phyloP scores from a whole-genome alignment of 1,139 yeast species.

The Hanseniaspora sp. region DNA sequence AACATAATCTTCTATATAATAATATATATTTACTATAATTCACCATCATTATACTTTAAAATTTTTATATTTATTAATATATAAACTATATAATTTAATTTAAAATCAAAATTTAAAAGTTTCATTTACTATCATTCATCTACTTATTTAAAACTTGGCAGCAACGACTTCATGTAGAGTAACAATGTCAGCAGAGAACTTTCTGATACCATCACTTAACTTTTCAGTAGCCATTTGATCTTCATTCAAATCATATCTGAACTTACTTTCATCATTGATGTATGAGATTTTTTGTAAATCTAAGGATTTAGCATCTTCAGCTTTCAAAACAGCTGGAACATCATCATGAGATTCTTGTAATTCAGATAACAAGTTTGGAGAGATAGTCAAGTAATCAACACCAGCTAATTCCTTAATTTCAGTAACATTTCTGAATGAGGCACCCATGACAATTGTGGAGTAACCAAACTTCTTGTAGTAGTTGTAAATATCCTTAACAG shows the following conservation, averaged over 20 bases:
- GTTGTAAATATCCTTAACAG: slow-evolving; percentile 83
- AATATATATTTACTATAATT: too few relatives aligned
- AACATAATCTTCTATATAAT: too few relatives aligned
- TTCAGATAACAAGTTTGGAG: slow-evolving; percentile 88
- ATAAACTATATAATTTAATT: too few relatives aligned
- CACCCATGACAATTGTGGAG: slow-evolving; percentile 99
- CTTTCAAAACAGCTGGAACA: slow-evolving; percentile 72
- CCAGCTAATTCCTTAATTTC: slow-evolving; percentile 97
- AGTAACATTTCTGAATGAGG: slow-evolving; percentile 95
- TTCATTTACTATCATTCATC: slow-evolving; percentile 17
- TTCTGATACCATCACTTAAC: slow-evolving; percentile 94
- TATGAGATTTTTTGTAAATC: slow-evolving; percentile 61
- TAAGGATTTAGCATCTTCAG: slow-evolving; percentile 44
- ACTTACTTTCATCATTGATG: slow-evolving; percentile 74
- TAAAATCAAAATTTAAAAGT: too few relatives aligned
- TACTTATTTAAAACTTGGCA: slow-evolving; percentile 2
- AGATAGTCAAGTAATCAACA: slow-evolving; percentile 88
- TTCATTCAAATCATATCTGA: slow-evolving; percentile 87
- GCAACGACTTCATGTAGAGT: slow-evolving; percentile 69
- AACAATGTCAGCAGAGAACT: slow-evolving; percentile 87
- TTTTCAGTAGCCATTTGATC: slow-evolving; percentile 99
- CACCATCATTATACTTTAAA: too few relatives aligned
- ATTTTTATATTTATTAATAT: too few relatives aligned
- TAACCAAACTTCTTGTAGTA: slow-evolving; percentile 96
- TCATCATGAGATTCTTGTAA: slow-evolving; percentile 57